phyloP scores from a whole-genome alignment of 1,284 basidiomycete species.

The Schizophyllum amplum region DNA sequence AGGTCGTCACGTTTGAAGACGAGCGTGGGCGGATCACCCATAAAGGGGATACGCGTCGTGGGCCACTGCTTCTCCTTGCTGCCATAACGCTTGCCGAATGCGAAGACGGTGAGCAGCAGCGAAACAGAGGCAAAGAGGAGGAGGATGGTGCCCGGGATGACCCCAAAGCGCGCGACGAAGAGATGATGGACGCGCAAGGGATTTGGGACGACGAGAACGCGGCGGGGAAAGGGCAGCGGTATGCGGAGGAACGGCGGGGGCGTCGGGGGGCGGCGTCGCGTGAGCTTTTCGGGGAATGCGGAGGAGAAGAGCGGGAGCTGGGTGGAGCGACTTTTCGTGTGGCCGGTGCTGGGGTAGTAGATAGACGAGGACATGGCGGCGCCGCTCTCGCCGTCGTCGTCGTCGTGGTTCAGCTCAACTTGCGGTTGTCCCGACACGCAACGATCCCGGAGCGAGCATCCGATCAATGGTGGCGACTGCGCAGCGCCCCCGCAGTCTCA shows the following conservation, averaged over 20 bases:
- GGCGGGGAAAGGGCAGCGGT: conserved; percentile 51
- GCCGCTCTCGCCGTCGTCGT: neutral
- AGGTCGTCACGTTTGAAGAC: conserved; percentile 73
- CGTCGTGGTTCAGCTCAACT: neutral
- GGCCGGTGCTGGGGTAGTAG: conserved; percentile 39
- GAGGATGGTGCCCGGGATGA: conserved; percentile 43
- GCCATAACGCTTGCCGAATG: conserved; percentile 49
- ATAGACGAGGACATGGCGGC: conserved; percentile 37
- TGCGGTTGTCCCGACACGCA: neutral
- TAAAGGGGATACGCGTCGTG: conserved; percentile 37
- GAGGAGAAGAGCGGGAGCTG: conserved; percentile 53
- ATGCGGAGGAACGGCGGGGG: conserved; percentile 53
- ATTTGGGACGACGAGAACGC: conserved; percentile 48
- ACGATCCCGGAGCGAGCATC: neutral
- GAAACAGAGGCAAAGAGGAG: conserved; percentile 41
- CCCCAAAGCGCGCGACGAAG: conserved; percentile 49
- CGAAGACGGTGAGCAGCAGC: conserved; percentile 46
- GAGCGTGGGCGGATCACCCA: conserved; percentile 63
- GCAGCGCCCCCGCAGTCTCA: neutral
- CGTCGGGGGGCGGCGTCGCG: conserved; percentile 33
- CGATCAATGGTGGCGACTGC: neutral
- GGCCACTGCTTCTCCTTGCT: conserved; percentile 60
- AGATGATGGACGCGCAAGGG: conserved; percentile 52
- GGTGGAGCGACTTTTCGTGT: conserved; percentile 15
- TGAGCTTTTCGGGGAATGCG: conserved; percentile 62